Base-by-base conservation (phyloP, 1,284 basidiomycete genomes). In the Ceratobasidium papillatum region DNA sequence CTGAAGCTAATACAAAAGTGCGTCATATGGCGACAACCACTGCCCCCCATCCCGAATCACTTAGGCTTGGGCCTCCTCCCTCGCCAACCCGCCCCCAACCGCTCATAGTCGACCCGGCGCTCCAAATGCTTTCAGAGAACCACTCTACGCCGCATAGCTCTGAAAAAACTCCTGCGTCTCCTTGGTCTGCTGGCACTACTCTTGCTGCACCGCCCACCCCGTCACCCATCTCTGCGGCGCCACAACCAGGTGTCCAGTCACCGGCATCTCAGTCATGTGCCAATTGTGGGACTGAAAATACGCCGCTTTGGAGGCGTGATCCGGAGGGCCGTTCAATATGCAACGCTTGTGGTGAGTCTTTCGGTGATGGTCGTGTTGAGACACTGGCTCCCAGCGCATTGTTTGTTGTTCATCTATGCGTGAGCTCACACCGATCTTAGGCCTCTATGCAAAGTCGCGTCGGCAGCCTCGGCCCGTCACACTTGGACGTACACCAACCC, bases 251-350 rank as follows among this genome's bases (percentile, higher is more conserved):
- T 9, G 58, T n/a, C 1, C 58, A 41, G 56, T 49, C 71, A 38
- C 47, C 58, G 1, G 36, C 45, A 0, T 27, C 58, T 32, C 71
- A 62, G 71, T 63, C 71, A 52, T 82, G 81, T 77, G 76, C 78
- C 1, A 71, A 77, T n/a, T 81, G 93, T 82, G 89, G 88, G 27
- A 91, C 91, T 19, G 84, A 86, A 19, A 89, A 89, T 75, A 94
- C 93, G 66, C 92, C 93, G 61, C 87, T 94, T 17, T 94, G 93
- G 93, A 85, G 93, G 78, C 87, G 93, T 78, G 92, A 93, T 80
- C 84, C 87, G 62, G 90, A 93, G 80, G 93, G 93, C 74, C 91
- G 90, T 81, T 87, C 90, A 51, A 88, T 94, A 79, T 95, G 93
- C 84, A 95, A 94, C 81, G 91, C 93, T 74, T 95, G 93, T 82